Conservation (phyloP, 2,329 filamentous ascomycete genomes). For the Immersiporthe knoxdaviesiana region DNA sequence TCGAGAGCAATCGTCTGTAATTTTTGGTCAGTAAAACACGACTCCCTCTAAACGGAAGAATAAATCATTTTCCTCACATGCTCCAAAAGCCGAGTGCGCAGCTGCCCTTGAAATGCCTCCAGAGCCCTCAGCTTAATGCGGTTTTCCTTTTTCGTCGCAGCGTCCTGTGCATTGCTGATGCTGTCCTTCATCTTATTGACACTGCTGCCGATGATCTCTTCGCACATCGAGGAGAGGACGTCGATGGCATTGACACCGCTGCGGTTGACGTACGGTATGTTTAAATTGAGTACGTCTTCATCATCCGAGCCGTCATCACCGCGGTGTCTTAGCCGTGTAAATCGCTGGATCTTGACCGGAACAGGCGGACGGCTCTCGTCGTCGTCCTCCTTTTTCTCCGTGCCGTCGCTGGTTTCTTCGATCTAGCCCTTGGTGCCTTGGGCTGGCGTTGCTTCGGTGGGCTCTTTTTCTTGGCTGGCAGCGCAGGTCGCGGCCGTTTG, state of each 20-base stretch:
- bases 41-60: too few relatives aligned
- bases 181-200: constrained; percentile 52
- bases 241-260: constrained; percentile 64
- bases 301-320: constrained; percentile 46
- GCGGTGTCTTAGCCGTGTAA: constrained; percentile 51
- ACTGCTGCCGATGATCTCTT: constrained; percentile 59
- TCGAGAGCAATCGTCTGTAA: constrained; percentile 61
- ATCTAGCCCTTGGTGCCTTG: constrained; percentile 29
- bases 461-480: constrained; percentile 39
- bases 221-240: constrained; percentile 63
- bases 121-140: constrained; percentile 59
- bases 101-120: constrained; percentile 61
- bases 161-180: constrained; percentile 46
- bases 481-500: constrained; percentile 43
- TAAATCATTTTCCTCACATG: constrained; percentile 51
- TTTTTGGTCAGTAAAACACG: neutral
- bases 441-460: constrained; percentile 46
- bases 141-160: constrained; percentile 55
- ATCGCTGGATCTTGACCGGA: constrained; percentile 50
- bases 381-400: constrained; percentile 31
- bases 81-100: constrained; percentile 58
- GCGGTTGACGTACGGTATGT: constrained; percentile 58
- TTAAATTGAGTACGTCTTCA: constrained; percentile 50
- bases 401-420: constrained; percentile 21
- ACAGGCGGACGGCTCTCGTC: constrained; percentile 21